A percentile compares a stretch with the other conserved stretches of the same genome.
phyloP scores from a whole-genome alignment of 352 stramenopile genomes.

The Pythium sukuiense region DNA sequence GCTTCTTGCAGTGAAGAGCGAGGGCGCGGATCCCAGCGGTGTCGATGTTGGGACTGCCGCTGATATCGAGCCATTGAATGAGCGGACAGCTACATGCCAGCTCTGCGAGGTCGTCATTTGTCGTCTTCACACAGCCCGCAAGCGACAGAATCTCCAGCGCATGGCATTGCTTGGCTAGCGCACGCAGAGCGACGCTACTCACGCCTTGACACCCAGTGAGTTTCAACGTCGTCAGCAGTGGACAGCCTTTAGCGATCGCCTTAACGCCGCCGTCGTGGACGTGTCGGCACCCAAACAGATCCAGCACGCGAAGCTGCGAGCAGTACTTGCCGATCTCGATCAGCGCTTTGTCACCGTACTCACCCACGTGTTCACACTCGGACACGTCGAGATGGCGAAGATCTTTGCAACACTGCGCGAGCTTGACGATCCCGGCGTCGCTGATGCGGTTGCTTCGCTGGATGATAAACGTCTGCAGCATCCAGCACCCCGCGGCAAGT shows the following conservation, averaged over 20 bases:
- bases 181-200: constrained; percentile 68
- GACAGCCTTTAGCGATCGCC: constrained; percentile 82
- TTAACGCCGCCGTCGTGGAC: constrained; percentile 81
- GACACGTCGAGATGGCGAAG: constrained; percentile 84
- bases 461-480: constrained; percentile 81
- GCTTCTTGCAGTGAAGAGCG: constrained; percentile 47
- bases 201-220: constrained; percentile 87
- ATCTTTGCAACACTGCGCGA: constrained; percentile 86
- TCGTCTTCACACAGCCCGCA: constrained; percentile 78
- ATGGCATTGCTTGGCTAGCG: constrained; percentile 73
- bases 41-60: constrained; percentile 68
- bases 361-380: constrained; percentile 81
- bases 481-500: constrained; percentile 86
- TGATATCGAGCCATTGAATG: constrained; percentile 85
- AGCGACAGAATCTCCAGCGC: constrained; percentile 78
- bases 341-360: constrained; percentile 92
- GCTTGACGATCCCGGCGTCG: constrained; percentile 83
- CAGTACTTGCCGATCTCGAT: constrained; percentile 88
- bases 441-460: constrained; percentile 76
- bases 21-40: constrained; percentile 56
- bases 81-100: constrained; percentile 51
- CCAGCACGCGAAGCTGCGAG: constrained; percentile 64
- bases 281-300: constrained; percentile 89
- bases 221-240: constrained; percentile 78
- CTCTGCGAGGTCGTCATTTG: constrained; percentile 63